Base-by-base conservation (phyloP, 2,329 filamentous ascomycete species). In the Pyrenophora tritici-repentis region DNA sequence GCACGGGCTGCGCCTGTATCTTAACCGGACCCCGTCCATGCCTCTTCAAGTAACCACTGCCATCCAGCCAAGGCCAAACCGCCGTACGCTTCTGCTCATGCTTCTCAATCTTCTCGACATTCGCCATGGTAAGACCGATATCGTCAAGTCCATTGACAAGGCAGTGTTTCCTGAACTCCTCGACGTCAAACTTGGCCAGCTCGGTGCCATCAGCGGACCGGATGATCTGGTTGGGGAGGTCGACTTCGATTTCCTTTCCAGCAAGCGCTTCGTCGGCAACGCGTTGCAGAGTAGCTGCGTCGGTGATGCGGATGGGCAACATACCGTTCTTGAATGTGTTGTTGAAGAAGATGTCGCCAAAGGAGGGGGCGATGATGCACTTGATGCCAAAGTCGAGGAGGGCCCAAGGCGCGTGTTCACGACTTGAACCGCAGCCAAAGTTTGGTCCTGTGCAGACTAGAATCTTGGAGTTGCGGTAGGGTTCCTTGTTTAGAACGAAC, bases 261-360 rank as follows among this genome's bases (percentile, higher is more conserved):
- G 89, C 88, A 32, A 81, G 81, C 29, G 92, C 92, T 75, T 95
- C 90, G 20, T 80, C 84, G 32, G 89, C 86, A 58, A 97, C 86
- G 55, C 81, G 81, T 36, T 88, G 81, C 3, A 97, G 78, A 26
- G 83, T 81, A 1, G 76, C 79, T 59, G 85, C 76, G 73, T 93
- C 85, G 26, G 82, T 78, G 70, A 97, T 88, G 52, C 82, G 77
- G 55, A 97, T 85, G 40, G 93, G 92, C 58, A 97, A 81, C 94
- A 97, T 97, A 79, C 93, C 93, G 79, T 99, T 99, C 83, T 99
- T 97, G 84, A 97, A 97, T n/a, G 89, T 94, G 81, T 99, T 99
- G 85, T 96, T 97, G 85, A 93, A 95, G 85, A 97, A 97, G 75
- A 99, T 99, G 70, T 96, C 91, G 51, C 88, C 89, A 62, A 84